Evolutionary conservation across 495 filamentous ascomycete genomes (phyloP).

Genomic region (Penicillium coffeae): DNA sequence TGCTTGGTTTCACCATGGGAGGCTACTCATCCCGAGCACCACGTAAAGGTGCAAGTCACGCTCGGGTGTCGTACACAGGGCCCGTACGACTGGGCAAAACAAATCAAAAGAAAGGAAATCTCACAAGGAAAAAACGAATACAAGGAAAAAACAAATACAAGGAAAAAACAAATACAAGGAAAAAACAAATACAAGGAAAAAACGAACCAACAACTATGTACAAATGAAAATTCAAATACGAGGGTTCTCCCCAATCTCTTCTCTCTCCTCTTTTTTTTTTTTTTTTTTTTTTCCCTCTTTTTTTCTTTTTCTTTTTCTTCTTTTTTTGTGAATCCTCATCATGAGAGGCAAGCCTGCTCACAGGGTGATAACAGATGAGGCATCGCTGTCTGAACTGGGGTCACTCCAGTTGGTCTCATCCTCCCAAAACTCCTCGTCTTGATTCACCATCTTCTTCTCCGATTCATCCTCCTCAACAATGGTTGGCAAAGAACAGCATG

Average conservation of each 20-base stretch:
- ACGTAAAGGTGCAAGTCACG: constrained; percentile 14
- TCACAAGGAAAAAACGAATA: too few relatives aligned
- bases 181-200: too few relatives aligned
- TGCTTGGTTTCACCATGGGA: constrained; percentile 11
- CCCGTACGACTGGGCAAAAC: constrained; percentile 9
- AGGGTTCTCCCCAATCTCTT: neutral
- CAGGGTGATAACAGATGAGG: too few relatives aligned
- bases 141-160: too few relatives aligned
- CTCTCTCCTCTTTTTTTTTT: neutral
- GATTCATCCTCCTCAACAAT: too few relatives aligned
- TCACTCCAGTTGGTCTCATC: too few relatives aligned
- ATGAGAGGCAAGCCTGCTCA: neutral
- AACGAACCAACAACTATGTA: too few relatives aligned
- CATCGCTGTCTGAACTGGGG: too few relatives aligned
- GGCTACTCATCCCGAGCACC: constrained; percentile 14
- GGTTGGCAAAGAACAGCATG: too few relatives aligned
- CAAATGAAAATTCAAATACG: neutral
- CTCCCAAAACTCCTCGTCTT: neutral
- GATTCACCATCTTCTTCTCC: neutral
- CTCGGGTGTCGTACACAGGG: constrained; percentile 3
- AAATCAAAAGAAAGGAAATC: neutral
- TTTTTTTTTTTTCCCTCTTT: neutral
- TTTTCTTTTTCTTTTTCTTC: neutral
- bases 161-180: neutral
- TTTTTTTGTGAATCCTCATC: neutral